These are phyloP conservation scores for Nothophytophthora sp. DNA, from an alignment of 352 stramenopile genomes.

Conservation along the genomic window DNA sequence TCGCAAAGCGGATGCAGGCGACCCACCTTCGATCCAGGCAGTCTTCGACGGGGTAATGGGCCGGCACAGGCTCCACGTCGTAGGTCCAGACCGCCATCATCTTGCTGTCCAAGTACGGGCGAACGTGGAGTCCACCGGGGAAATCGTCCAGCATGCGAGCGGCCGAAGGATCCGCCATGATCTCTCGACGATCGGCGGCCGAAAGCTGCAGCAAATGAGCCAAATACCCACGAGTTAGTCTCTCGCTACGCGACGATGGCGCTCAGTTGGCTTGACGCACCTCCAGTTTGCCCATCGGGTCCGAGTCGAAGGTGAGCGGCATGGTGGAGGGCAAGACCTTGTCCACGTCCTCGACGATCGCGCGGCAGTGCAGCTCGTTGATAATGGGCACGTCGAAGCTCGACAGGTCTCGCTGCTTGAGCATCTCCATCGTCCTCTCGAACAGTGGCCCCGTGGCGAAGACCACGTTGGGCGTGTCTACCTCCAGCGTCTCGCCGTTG, in stretches of 20 bases:
- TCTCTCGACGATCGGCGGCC: slow-evolving; percentile 45
- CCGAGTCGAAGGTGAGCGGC: slow-evolving; percentile 75
- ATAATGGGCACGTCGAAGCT: slow-evolving; percentile 65
- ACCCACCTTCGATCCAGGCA: slow-evolving; percentile 53
- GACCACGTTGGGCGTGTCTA: slow-evolving; percentile 66
- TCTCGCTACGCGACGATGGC: background rate
- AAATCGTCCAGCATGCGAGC: slow-evolving; percentile 58
- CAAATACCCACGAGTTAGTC: background rate
- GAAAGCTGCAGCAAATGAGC: slow-evolving; percentile 37
- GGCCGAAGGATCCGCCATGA: slow-evolving; percentile 36
- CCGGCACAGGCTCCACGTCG: slow-evolving; percentile 60
- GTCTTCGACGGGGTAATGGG: slow-evolving; percentile 68
- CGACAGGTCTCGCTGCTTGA: slow-evolving; percentile 53
- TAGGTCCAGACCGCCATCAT: slow-evolving; percentile 84
- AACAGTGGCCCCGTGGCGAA: slow-evolving; percentile 74
- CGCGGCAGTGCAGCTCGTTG: slow-evolving; percentile 74
- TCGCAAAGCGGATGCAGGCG: background rate
- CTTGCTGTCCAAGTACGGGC: slow-evolving; percentile 57
- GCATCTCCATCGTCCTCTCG: slow-evolving; percentile 59
- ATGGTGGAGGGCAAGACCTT: slow-evolving; percentile 49
- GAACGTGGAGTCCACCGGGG: slow-evolving; percentile 69
- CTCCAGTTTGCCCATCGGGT: slow-evolving; percentile 64
- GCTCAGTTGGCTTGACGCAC: slow-evolving; percentile 14
- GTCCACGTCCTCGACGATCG: slow-evolving; percentile 66
- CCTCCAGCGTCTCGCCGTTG: slow-evolving; percentile 52